Percentiles rank a stretch among this genome's conserved stretches.
Conservation (phyloP, 371 early-diverging fungal genomes). For the Capillidium rhysosporum region DNA sequence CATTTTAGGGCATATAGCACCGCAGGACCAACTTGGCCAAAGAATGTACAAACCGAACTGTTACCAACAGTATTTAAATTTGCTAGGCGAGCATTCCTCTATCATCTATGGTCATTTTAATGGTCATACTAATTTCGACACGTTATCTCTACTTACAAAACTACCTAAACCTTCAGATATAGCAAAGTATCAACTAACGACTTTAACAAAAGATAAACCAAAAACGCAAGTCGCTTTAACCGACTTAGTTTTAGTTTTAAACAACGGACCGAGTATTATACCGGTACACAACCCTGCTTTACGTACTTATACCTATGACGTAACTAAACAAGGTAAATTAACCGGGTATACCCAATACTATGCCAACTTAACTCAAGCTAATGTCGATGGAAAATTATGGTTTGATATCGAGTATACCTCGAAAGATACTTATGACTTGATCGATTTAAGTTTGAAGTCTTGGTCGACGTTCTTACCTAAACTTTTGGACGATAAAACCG, state of each 20-base stretch:
- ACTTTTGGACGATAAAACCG: not conserved
- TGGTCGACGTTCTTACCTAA: conserved; percentile 6
- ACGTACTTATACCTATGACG: conserved; percentile 22
- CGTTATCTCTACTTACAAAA: conserved; percentile 5
- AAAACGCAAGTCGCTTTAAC: not conserved
- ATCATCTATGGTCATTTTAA: conserved; percentile 23
- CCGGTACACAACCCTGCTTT: conserved; percentile 21
- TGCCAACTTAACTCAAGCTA: conserved; percentile 20
- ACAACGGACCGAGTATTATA: conserved; percentile 5
- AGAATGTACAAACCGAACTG: conserved; percentile 14
- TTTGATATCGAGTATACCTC: conserved; percentile 25
- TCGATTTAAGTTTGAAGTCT: conserved; percentile 6
- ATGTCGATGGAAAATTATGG: conserved; percentile 11
- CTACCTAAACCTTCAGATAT: conserved; percentile 3
- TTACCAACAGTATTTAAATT: conserved; percentile 15
- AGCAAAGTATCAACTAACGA: conserved; percentile 7
- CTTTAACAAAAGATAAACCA: not conserved
- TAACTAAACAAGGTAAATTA: not conserved
- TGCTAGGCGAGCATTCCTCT: conserved; percentile 20
- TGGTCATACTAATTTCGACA: conserved; percentile 13
- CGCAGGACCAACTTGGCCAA: conserved; percentile 16
- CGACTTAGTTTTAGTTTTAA: not conserved
- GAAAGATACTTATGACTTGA: conserved; percentile 16
- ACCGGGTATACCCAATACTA: conserved; percentile 32
- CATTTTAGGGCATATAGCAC: conserved; percentile 27